These are phyloP conservation scores for Quillaja saponaria DNA, from an alignment of 306 rosid species.

Conservation along the genomic window DNA sequence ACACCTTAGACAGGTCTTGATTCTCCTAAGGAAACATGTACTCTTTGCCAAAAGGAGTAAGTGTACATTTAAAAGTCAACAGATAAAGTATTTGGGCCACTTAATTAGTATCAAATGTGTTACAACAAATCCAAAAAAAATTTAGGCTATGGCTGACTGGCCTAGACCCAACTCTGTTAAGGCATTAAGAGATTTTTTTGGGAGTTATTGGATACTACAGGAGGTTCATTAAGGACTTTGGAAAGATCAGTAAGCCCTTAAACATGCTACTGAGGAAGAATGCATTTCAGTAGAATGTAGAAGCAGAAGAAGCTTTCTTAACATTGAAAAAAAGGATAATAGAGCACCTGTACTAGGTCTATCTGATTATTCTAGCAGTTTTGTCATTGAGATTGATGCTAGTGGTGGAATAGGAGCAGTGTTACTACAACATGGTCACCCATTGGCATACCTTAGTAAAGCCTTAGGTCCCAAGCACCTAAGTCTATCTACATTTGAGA, in stretches of 20 bases:
- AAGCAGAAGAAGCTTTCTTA: not conserved
- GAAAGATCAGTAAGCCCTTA: not conserved
- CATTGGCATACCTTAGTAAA: not conserved
- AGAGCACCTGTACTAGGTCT: not conserved
- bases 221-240: not conserved
- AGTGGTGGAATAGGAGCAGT: not conserved
- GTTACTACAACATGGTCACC: not conserved
- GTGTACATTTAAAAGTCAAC: not conserved
- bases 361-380: not conserved
- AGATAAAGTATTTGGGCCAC: conserved; percentile 2
- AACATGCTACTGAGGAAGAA: not conserved
- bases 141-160: not conserved
- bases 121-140: not conserved
- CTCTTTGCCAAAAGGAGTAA: not conserved
- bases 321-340: not conserved
- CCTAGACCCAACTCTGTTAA: not conserved
- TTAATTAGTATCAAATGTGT: not conserved
- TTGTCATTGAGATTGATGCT: not conserved
- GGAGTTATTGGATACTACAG: not conserved
- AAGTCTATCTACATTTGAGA: not conserved
- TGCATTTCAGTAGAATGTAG: not conserved
- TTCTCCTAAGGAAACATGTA: not conserved
- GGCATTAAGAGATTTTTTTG: not conserved
- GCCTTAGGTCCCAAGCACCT: not conserved
- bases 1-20: too few species aligned